Conservation (phyloP, 139 green algal genomes). For the Volvox africanus region DNA sequence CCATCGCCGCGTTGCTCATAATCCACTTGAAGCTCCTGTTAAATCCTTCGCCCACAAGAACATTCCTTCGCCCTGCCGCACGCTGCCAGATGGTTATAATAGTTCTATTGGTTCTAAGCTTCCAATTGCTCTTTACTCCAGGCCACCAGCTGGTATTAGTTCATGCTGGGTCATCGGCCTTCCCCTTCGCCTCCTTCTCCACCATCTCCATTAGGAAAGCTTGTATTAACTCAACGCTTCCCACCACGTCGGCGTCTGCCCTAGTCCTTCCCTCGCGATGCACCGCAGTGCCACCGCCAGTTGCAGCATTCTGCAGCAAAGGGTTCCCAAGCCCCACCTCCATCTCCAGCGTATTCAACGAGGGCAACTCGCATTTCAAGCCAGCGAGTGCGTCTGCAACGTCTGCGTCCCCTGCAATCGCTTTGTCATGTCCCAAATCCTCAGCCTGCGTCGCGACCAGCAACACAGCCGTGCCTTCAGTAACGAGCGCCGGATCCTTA, state of each 20-base stretch:
- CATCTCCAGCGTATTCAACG: not conserved
- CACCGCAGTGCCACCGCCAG: not conserved
- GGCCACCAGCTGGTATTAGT: too few species aligned
- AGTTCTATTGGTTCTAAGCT: too few species aligned
- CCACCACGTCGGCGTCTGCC: not conserved
- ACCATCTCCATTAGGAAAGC: conserved; percentile 5
- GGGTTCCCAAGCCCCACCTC: not conserved
- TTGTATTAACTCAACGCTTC: not conserved
- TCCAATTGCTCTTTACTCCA: too few species aligned
- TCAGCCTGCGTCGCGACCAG: not conserved
- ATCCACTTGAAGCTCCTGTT: too few species aligned
- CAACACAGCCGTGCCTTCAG: too few species aligned
- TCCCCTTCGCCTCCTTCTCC: not conserved
- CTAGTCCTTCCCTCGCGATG: not conserved
- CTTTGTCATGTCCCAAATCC: not conserved
- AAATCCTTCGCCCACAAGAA: too few species aligned
- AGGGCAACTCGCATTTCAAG: not conserved
- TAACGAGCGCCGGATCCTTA: too few species aligned
- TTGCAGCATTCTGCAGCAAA: not conserved
- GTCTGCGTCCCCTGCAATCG: not conserved
- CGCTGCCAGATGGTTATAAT: too few species aligned
- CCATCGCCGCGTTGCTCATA: too few species aligned
- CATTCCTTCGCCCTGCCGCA: too few species aligned
- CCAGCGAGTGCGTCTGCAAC: not conserved
- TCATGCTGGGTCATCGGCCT: not conserved